A percentile compares a stretch with the other conserved stretches of the same genome.
phyloP scores from a whole-genome alignment of 129 eudicot genomes.

The Deinandra increscens region DNA sequence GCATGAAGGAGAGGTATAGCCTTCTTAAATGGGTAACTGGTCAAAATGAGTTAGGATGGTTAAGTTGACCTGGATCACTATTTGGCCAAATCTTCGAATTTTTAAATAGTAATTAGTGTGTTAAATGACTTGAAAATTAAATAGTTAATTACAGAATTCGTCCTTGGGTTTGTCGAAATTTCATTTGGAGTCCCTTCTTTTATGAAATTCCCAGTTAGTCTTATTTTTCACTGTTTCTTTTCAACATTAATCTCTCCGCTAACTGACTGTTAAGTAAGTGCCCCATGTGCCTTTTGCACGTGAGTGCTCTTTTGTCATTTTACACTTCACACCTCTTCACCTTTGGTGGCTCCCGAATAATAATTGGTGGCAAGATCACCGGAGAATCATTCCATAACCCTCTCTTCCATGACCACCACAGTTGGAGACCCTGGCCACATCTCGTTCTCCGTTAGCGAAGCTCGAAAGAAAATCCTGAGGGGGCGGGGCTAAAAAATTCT shows the following conservation, averaged over 20 bases:
- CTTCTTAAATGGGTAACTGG: conserved; percentile 1
- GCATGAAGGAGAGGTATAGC: conserved; percentile 89
- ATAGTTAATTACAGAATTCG: neutral
- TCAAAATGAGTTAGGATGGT: neutral
- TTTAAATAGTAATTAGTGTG: neutral
- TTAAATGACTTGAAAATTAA: neutral
- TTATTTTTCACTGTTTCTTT: neutral
- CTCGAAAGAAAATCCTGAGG: no score
- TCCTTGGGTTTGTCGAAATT: neutral
- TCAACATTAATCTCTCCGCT: neutral
- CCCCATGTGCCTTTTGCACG: neutral
- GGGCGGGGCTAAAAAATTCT: no score
- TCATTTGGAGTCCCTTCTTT: neutral
- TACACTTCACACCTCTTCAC: neutral
- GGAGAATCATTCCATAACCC: neutral
- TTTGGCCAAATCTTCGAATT: neutral
- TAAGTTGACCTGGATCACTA: neutral
- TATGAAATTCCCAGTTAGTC: neutral
- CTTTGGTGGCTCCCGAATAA: neutral
- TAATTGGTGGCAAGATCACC: neutral
- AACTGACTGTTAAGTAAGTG: neutral
- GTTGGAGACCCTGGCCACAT: neutral
- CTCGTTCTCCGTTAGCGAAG: no score
- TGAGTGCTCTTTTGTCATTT: neutral
- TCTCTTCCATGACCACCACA: neutral